A percentile compares a stretch with the other conserved stretches of the same genome.
phyloP scores from a whole-genome alignment of 225 moss, liverwort and hornwort species.

The Polytrichum formosum region DNA sequence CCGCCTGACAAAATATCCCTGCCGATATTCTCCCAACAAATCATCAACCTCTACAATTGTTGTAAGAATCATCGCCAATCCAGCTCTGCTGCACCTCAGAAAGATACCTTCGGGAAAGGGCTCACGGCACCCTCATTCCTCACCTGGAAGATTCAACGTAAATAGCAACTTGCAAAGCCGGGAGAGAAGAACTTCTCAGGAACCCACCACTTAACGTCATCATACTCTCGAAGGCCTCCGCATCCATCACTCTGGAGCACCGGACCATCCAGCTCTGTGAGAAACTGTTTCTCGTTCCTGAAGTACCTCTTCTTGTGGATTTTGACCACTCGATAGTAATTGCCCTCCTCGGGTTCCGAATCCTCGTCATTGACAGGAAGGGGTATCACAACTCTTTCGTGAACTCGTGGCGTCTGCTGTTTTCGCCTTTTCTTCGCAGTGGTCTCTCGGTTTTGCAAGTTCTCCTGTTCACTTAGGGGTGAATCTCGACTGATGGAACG shows the following conservation, averaged over 20 bases:
- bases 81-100: background rate
- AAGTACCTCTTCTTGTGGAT: slow-evolving; percentile 36
- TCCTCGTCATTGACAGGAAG: slow-evolving; percentile 9
- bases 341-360: slow-evolving; percentile 38
- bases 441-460: slow-evolving; percentile 10
- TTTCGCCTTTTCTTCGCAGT: slow-evolving; percentile 4
- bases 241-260: slow-evolving; percentile 24
- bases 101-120: background rate
- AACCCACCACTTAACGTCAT: slow-evolving; percentile 41
- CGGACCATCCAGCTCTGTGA: slow-evolving; percentile 46
- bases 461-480: background rate
- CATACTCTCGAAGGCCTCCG: slow-evolving; percentile 24
- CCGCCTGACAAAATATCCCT: too few species aligned
- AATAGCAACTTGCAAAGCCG: slow-evolving; percentile 44
- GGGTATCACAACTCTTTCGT: slow-evolving; percentile 13
- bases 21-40: too few species aligned
- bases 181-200: slow-evolving; percentile 37
- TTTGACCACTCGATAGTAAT: slow-evolving; percentile 43
- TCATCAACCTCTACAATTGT: too few species aligned
- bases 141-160: slow-evolving; percentile 11
- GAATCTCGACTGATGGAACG: slow-evolving; percentile 2
- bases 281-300: slow-evolving; percentile 37
- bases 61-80: too few species aligned
- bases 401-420: slow-evolving; percentile 3
- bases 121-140: background rate